phyloP scores from a whole-genome alignment of 805 yeast species.

The Candida insectalens region DNA sequence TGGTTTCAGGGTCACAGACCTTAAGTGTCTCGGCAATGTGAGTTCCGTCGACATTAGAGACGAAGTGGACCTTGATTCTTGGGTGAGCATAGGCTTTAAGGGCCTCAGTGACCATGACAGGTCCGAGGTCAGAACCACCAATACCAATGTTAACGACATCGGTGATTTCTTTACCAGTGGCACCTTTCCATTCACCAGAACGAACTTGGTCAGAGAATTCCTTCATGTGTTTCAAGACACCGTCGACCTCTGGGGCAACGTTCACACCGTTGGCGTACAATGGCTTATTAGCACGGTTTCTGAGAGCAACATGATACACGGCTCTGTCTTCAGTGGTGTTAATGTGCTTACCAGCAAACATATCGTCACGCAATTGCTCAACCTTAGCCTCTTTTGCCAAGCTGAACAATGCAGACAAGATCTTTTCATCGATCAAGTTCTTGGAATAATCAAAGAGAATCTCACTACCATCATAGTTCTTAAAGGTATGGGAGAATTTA shows the following conservation, averaged over 20 bases:
- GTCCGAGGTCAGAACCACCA: conserved; percentile 98
- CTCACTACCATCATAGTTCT: conserved; percentile 79
- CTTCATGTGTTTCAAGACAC: conserved; percentile 91
- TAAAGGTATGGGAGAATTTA: conserved; percentile 68
- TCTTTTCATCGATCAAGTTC: conserved; percentile 83
- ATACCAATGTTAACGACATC: conserved; percentile 97
- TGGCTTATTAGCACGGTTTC: conserved; percentile 80
- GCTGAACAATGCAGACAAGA: conserved; percentile 53
- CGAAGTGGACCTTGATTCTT: conserved; percentile 77
- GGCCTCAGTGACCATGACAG: conserved; percentile 99
- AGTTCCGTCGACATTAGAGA: conserved; percentile 97
- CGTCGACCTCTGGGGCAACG: conserved; percentile 86
- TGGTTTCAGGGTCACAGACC: conserved; percentile 75
- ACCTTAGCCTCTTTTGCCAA: conserved; percentile 89
- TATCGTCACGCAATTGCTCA: conserved; percentile 75
- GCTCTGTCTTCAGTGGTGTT: conserved; percentile 96
- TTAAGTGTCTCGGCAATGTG: conserved; percentile 89
- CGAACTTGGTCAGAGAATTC: conserved; percentile 87
- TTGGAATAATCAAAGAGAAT: conserved; percentile 93
- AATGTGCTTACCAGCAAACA: conserved; percentile 91
- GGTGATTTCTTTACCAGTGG: conserved; percentile 88
- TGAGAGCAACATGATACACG: conserved; percentile 91
- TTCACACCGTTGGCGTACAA: conserved; percentile 86
- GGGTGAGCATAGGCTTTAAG: conserved; percentile 79
- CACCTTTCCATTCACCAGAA: conserved; percentile 94